Percentiles rank a stretch among this genome's conserved stretches.
These are phyloP conservation scores for Periconia sp. DNA, from an alignment of 2,329 filamentous ascomycete genomes.

Conservation along the genomic window DNA sequence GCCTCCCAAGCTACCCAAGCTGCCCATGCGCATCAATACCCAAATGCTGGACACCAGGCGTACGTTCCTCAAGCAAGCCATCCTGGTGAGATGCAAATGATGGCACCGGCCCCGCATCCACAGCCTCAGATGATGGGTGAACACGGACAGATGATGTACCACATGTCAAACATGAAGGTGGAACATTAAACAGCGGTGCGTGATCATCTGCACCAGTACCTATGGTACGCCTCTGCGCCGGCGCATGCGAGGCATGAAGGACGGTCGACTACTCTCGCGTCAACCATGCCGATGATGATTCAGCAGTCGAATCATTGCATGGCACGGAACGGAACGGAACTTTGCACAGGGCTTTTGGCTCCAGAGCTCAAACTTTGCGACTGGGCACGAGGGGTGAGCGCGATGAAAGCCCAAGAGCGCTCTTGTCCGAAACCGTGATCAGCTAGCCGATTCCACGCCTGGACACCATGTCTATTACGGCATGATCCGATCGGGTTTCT, in stretches of 20 bases:
- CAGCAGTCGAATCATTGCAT: background rate
- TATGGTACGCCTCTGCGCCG: background rate
- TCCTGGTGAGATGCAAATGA: slow-evolving; percentile 45
- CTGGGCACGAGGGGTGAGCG: no score
- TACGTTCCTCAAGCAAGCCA: slow-evolving; percentile 45
- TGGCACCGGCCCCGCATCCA: slow-evolving; percentile 39
- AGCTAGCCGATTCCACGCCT: background rate
- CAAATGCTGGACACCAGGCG: slow-evolving; percentile 33
- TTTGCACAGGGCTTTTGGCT: no score
- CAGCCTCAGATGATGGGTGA: slow-evolving; percentile 47
- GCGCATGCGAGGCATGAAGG: slow-evolving; percentile 9
- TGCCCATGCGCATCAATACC: slow-evolving; percentile 36
- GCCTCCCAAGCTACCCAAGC: slow-evolving; percentile 33
- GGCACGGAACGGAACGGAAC: no score
- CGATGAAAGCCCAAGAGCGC: no score
- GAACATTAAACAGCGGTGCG: slow-evolving; percentile 36
- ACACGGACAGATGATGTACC: slow-evolving; percentile 49
- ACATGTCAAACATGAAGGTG: slow-evolving; percentile 49
- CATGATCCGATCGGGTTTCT: background rate
- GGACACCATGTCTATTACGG: no score
- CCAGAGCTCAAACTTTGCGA: no score
- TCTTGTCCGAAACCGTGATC: no score
- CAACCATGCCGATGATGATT: background rate
- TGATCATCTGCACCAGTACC: background rate
- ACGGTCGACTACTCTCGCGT: background rate